Conservation (phyloP, 164 flowering plant species). For the Warburgia ugandensis region DNA sequence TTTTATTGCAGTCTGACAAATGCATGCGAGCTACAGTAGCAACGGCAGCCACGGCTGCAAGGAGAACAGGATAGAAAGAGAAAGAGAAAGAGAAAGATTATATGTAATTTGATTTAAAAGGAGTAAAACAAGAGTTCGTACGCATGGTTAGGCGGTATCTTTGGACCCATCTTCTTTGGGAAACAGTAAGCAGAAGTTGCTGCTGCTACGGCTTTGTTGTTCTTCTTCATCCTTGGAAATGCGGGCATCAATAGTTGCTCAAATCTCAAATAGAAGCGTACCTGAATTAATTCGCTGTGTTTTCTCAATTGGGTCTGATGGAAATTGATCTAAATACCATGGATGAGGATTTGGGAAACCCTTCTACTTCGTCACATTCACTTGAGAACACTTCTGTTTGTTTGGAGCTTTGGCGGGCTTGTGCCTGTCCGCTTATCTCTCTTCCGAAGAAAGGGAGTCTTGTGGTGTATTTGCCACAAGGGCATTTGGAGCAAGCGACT, state of each 20-base stretch:
- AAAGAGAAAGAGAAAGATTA: not conserved
- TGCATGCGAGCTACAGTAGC: not conserved
- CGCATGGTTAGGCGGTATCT: constrained; percentile 11
- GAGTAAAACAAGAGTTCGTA: constrained; percentile 5
- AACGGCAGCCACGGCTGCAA: constrained; percentile 6
- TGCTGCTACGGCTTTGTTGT: constrained; percentile 1
- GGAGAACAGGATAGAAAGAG: not conserved
- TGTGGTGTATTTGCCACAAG: constrained; percentile 92
- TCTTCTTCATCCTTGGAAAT: constrained; percentile 7
- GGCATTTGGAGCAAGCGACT: constrained; percentile 65
- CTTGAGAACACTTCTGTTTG: constrained; percentile 59
- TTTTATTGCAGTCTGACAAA: not conserved
- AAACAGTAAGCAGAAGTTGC: constrained; percentile 10
- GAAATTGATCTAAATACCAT: constrained; percentile 59
- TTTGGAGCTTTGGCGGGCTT: constrained; percentile 97
- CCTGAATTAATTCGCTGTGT: not conserved
- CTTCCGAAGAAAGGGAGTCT: constrained; percentile 72
- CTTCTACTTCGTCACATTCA: constrained; percentile 18
- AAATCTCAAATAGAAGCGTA: constrained; percentile 1
- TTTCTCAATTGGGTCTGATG: constrained; percentile 21
- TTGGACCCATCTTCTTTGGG: constrained; percentile 13
- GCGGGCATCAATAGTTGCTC: no score
- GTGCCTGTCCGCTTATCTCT: constrained; percentile 85
- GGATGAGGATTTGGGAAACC: constrained; percentile 37
- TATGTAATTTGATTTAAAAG: constrained; percentile 1